Base-by-base conservation (phyloP, 225 moss, liverwort and hornwort species). In the Rhytidiadelphus loreus region DNA sequence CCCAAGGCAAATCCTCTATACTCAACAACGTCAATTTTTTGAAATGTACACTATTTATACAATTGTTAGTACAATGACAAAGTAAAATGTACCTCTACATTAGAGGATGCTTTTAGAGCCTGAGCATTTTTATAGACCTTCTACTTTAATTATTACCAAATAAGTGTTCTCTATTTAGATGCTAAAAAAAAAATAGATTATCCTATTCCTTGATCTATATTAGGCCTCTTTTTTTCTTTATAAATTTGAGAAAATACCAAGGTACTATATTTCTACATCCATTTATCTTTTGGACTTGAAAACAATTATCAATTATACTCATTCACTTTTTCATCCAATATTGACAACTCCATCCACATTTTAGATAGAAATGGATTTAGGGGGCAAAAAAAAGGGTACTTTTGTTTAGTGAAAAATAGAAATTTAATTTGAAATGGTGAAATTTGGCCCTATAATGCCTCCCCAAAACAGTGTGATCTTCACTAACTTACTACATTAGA, bases 51-150 rank as follows among this genome's bases (percentile, higher is more conserved):
- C 5, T 69, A 41, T 69, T 24, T 41, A 35, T 35, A 65, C 35
- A 35, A 33, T 64, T 64, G 10, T 35, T 33, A 19, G 35, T 64
- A 35, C 9, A 33, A 5, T 33, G 8, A 33, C 9, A 18, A 18
- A 32, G 33, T 4, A 37, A 37, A 37, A 20, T 37, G 3, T 65
- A 11, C 1, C 19, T 11, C 5, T 65, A 11, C 3, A 3, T 65
- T 21, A 35, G 3, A 21, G 21, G 11, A 37, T 0, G 2, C 22
- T 68, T n/a, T 5, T 8, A 26, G 43, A 71, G 9, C 13, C 0
- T 4, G 0, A n/a, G 6, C 0, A 0, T 5, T 41, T 39, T 8
- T 8, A 14, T 1, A 25, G n/a, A n/a, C 41, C 41, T 41, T 14
- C 8, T 69, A 48, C n/a, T n/a, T n/a, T n/a, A n/a, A n/a, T n/a